Base-by-base conservation (phyloP, 768 basidiomycete genomes). In the Lyophyllum shimeji region DNA sequence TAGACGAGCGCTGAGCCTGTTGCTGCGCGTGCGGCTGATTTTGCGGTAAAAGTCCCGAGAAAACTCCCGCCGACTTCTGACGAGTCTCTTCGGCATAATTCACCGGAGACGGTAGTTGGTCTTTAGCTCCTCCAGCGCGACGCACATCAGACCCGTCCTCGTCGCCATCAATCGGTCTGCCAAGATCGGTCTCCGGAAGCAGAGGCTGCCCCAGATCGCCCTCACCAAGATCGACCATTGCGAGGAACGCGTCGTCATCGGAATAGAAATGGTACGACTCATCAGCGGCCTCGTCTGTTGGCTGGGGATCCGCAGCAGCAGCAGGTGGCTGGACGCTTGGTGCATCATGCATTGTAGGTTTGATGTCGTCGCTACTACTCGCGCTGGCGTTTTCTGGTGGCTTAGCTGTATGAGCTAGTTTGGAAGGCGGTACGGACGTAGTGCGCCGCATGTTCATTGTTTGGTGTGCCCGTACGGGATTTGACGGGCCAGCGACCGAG, bases 161-260 rank as follows among this genome's bases (percentile, higher is more conserved):
- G 8, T 69, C 66, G 11, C 69, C 71, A 37, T 79, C 78, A 50
- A 85, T 76, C 0, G 74, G 77, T 46, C 71, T 63, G 8, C 79
- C 81, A 12, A 78, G 48, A 52, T 77, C 76, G 18, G 75, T 75
- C 17, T 73, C 75, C n/a, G 73, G 64, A 37, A 73, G 73, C 31
- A 82, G 68, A 21, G 75, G 71, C 29, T 69, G 69, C 5, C 77
- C 79, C 0, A 79, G 60, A 56, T 81, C 79, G 33, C 72, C 73
- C 18, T 79, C 79, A 1, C 74, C 77, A 12, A 83, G 67, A 55
- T 84, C 84, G 21, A 85, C 75, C 9, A 75, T 68, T 18, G 87
- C 86, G 33, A 86, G 72, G 61, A 89, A 80, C 1, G 77, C 83
- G 51, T 84, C 87, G 51, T 90, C 89, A 39, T 91, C 86, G 0